Evolutionary conservation across 2,329 filamentous ascomycete species (phyloP).

Genomic region (Botrytis medusae): DNA sequence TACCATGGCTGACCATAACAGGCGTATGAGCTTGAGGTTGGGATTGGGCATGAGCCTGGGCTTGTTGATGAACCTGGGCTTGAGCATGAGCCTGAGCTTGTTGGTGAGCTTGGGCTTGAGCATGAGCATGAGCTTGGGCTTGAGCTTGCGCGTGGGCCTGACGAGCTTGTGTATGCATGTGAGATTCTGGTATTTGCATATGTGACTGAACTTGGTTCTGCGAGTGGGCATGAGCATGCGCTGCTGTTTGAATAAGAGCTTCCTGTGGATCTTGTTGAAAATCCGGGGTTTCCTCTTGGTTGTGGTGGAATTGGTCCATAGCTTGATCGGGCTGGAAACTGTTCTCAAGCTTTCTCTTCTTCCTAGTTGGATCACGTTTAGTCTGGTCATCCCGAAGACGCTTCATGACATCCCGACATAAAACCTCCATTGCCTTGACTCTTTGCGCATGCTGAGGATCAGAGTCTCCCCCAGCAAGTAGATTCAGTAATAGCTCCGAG

Average conservation of each 20-base stretch:
- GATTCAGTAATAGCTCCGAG: slow-evolving; percentile 54
- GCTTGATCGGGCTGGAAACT: slow-evolving; percentile 26
- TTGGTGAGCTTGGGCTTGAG: slow-evolving; percentile 28
- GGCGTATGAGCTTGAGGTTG: slow-evolving; percentile 27
- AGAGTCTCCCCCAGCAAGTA: slow-evolving; percentile 51
- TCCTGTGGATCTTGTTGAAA: slow-evolving; percentile 35
- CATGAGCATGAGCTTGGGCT: slow-evolving; percentile 26
- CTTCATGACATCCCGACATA: slow-evolving; percentile 78
- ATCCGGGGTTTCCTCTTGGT: slow-evolving; percentile 30
- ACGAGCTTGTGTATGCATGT: slow-evolving; percentile 28
- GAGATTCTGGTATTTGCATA: slow-evolving; percentile 19
- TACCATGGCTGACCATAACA: slow-evolving; percentile 44
- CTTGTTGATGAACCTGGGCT: slow-evolving; percentile 27
- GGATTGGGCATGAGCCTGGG: slow-evolving; percentile 23
- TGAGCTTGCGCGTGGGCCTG: slow-evolving; percentile 29
- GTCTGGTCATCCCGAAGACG: slow-evolving; percentile 67
- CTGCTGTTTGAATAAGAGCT: slow-evolving; percentile 33
- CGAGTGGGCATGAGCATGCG: slow-evolving; percentile 38
- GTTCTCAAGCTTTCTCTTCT: slow-evolving; percentile 41
- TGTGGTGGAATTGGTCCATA: slow-evolving; percentile 32
- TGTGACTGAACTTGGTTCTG: slow-evolving; percentile 32
- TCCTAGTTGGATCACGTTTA: slow-evolving; percentile 52
- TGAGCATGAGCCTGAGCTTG: slow-evolving; percentile 29
- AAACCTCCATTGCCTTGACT: slow-evolving; percentile 64
- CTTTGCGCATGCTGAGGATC: slow-evolving; percentile 57